These are phyloP conservation scores for Podaxis rugospora DNA, from an alignment of 768 basidiomycete species.

Conservation along the genomic window DNA sequence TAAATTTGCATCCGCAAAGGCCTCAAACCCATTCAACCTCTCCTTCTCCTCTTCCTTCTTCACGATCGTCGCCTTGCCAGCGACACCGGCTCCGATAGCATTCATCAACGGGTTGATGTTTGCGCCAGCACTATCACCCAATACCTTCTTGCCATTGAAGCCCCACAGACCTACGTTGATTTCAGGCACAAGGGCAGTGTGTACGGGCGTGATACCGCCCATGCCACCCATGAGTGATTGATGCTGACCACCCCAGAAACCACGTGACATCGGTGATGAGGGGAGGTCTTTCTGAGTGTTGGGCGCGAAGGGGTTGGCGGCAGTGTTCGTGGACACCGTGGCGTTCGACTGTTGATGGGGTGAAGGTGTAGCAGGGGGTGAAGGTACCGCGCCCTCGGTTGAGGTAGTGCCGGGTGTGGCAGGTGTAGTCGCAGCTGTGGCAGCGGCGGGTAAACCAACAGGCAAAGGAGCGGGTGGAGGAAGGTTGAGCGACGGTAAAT, in stretches of 20 bases:
- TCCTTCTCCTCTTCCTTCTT: constrained; percentile 10
- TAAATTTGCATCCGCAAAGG: constrained; percentile 74
- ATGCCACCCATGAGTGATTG: constrained; percentile 25
- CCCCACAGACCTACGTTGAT: constrained; percentile 23
- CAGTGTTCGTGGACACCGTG: constrained; percentile 4
- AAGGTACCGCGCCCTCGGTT: constrained; percentile 2
- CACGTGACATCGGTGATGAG: constrained; percentile 40
- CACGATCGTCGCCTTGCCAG: constrained; percentile 12
- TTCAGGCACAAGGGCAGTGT: constrained; percentile 79
- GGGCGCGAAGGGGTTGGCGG: constrained; percentile 41
- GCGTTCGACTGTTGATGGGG: constrained; percentile 5
- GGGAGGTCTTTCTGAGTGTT: constrained; percentile 80
- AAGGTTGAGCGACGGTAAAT: constrained; percentile 32
- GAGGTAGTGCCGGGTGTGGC: neutral
- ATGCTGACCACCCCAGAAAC: constrained; percentile 75
- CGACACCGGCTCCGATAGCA: constrained; percentile 40
- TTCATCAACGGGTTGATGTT: constrained; percentile 65
- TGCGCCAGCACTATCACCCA: constrained; percentile 21
- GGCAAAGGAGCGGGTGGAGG: constrained; percentile 50
- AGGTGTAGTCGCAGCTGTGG: constrained; percentile 14
- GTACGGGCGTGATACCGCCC: constrained; percentile 79
- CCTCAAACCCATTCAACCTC: constrained; percentile 53
- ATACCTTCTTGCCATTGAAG: neutral
- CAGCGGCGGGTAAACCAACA: constrained; percentile 33
- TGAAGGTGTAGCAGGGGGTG: neutral